Evolutionary conservation across 192 early-diverging fungal genomes (phyloP).

Genomic region (Lunasporangiospora selenospora): DNA sequence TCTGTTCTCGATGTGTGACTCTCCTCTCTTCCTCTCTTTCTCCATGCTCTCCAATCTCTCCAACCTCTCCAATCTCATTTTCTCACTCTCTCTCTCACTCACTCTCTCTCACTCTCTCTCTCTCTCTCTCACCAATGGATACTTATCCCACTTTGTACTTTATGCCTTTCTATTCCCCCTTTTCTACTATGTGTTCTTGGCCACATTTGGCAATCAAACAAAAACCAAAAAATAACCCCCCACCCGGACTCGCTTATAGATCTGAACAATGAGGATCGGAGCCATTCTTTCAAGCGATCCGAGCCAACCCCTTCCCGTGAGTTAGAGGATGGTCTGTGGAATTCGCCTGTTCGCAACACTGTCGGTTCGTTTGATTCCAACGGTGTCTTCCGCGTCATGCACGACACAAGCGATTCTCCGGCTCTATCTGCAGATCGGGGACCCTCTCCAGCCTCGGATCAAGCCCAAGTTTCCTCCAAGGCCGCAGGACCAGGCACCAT

Average conservation of each 20-base stretch:
- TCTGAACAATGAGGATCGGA: no score
- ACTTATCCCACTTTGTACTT: no score
- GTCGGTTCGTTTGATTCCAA: conserved; percentile 66
- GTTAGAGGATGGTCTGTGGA: conserved; percentile 43
- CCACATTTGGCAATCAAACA: no score
- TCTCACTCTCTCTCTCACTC: not conserved
- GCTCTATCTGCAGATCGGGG: conserved; percentile 5
- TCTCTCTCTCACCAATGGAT: not conserved
- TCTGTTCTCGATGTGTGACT: not conserved
- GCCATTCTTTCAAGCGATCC: no score
- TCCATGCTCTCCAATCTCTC: not conserved
- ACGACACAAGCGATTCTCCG: conserved; percentile 33
- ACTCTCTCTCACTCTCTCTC: no score
- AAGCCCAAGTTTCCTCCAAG: no score
- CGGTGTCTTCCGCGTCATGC: conserved; percentile 62
- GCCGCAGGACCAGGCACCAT: not conserved
- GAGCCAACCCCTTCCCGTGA: not conserved
- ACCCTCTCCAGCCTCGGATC: no score
- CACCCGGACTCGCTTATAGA: conserved; percentile 8
- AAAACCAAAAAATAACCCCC: no score
- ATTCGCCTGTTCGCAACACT: conserved; percentile 53
- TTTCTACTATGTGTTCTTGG: not conserved
- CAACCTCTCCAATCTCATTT: not conserved
- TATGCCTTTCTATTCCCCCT: not conserved
- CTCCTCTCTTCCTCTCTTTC: not conserved